Conservation (phyloP, 2,329 filamentous ascomycete species). For the Reticulascus tulasneorum region DNA sequence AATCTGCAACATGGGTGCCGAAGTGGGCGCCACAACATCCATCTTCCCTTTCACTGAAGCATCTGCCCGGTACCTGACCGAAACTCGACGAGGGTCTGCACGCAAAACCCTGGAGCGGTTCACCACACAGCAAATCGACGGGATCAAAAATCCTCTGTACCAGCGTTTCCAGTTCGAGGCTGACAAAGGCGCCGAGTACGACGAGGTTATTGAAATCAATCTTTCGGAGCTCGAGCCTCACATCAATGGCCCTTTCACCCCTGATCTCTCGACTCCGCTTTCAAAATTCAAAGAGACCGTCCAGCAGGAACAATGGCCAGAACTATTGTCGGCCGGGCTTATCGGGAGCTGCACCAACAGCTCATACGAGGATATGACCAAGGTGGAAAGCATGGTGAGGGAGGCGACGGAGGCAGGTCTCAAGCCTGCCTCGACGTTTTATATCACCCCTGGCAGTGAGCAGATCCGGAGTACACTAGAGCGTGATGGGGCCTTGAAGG, state of each 20-base stretch:
- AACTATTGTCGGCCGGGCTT: constrained; percentile 84
- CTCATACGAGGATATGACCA: constrained; percentile 98
- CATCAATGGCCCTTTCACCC: constrained; percentile 96
- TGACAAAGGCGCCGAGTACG: constrained; percentile 80
- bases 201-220: constrained; percentile 86
- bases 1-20: constrained; percentile 82
- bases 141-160: constrained; percentile 14
- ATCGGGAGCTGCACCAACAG: constrained; percentile 99
- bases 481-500: constrained; percentile 79
- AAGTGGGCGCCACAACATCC: constrained; percentile 93
- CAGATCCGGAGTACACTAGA: constrained; percentile 94
- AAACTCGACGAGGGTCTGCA: constrained; percentile 65
- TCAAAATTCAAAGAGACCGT: constrained; percentile 86
- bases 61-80: constrained; percentile 79
- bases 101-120: constrained; percentile 8
- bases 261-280: constrained; percentile 87
- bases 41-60: constrained; percentile 88
- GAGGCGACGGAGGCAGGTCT: constrained; percentile 87
- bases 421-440: constrained; percentile 86
- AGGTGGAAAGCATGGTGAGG: constrained; percentile 87
- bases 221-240: constrained; percentile 88
- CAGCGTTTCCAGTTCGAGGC: constrained; percentile 52
- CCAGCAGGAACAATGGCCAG: constrained; percentile 81
- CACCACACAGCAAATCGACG: no score
- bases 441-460: constrained; percentile 93